Conservation (phyloP, 805 yeast species). For the Spathaspora boniae region DNA sequence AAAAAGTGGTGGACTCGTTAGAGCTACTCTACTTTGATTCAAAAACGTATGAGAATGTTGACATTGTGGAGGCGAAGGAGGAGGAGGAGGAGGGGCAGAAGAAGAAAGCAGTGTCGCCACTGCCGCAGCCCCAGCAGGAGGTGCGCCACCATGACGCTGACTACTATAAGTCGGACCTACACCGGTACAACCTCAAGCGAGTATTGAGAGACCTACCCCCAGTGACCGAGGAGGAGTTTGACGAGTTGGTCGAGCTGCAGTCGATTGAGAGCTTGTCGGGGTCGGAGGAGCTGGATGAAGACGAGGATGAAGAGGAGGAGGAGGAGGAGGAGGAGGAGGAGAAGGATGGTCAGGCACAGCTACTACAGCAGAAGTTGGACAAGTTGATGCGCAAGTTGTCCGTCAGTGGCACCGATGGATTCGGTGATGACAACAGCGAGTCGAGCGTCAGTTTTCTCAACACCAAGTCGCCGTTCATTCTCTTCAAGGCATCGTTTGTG, state of each 20-base stretch:
- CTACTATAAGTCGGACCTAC: slow-evolving; percentile 58
- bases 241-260: slow-evolving; percentile 45
- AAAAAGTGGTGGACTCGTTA: slow-evolving; percentile 41
- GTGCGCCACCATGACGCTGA: slow-evolving; percentile 5
- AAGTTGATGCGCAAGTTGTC: slow-evolving; percentile 20
- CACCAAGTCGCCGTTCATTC: slow-evolving; percentile 67
- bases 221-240: slow-evolving; percentile 57
- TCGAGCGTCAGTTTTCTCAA: slow-evolving; percentile 50
- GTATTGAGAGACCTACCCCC: slow-evolving; percentile 41
- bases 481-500: slow-evolving; percentile 49
- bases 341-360: slow-evolving; percentile 17
- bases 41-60: slow-evolving; percentile 32
- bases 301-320: slow-evolving; percentile 17
- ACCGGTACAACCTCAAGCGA: slow-evolving; percentile 59
- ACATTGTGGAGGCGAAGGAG: neutral
- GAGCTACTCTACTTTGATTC: slow-evolving; percentile 56
- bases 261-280: slow-evolving; percentile 61
- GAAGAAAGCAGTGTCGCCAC: too few relatives aligned
- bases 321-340: slow-evolving; percentile 19
- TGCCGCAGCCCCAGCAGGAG: neutral
- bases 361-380: slow-evolving; percentile 8
- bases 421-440: slow-evolving; percentile 28
- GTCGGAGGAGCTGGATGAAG: slow-evolving; percentile 34
- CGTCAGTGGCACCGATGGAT: slow-evolving; percentile 5
- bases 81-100: neutral